Evolutionary conservation across 2,329 filamentous ascomycete species (phyloP), one percentile per base, ranked within the genome.

Genomic region (Verticillium alfalfae): DNA sequence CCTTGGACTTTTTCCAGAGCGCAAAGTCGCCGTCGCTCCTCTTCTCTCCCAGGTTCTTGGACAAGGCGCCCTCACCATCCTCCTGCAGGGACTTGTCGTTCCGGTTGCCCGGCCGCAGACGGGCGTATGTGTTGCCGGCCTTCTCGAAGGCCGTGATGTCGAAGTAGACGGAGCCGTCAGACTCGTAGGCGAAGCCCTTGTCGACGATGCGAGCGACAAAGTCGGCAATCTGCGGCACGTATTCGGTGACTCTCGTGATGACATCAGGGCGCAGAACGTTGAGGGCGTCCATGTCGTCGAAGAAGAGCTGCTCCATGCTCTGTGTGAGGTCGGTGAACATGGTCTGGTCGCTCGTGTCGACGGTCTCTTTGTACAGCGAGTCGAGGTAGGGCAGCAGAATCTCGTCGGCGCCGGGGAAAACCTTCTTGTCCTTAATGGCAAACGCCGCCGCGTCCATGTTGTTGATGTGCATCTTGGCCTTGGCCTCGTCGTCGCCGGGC

Each of bases 91-190:
- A 88, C 72, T 92, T 89, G 76, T 98, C 90, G 64, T 91, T 92
- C 61, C 89, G 84, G 73, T 90, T 95, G 79, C 93, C 92, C 0
- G 94, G 94, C 62, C 93, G 88, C 34, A 98, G 79, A 60, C 92
- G 84, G 3, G 93, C 92, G 71, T 98, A 98, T 2, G 87, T 85
- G 72, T 97, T 93, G 0, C 93, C 93, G 0, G 86, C 87, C 67
- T 87, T 86, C 72, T 97, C 93, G 70, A 97, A 98, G 0, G 91
- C 86, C 5, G 83, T 80, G 66, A 96, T 97, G 69, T 97, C 94
- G 66, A 97, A 98, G 75, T 97, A 97, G 0, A 98, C 92, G 0
- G 92, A 96, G 0, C 93, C 93, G 67, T 95, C 90, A 0, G 82
- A 78, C 69, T 86, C 83, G 67, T 98, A 98, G 1, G 89, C 94